Percentiles rank a stretch among this genome's conserved stretches.
Conservation (phyloP, 768 basidiomycete species). For the Candolleomyces eurysporus region DNA sequence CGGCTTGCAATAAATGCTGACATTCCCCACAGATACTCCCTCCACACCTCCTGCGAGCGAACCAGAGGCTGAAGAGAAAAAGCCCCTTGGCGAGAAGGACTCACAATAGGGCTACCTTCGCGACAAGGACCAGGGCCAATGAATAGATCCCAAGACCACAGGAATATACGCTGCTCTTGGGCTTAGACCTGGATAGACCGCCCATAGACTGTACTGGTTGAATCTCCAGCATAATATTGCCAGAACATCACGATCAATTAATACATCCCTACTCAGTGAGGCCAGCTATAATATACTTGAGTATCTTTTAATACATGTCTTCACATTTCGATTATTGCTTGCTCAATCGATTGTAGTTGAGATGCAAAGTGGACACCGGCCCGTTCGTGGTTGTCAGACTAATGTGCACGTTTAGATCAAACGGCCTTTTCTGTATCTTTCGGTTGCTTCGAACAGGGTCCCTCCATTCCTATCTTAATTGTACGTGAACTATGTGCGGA, state of each 20-base stretch:
- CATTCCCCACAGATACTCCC: not conserved
- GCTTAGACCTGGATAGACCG: not conserved
- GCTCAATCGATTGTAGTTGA: too few relatives aligned
- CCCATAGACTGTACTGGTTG: not conserved
- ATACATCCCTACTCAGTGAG: not conserved
- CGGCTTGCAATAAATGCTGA: not conserved
- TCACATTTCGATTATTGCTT: not conserved
- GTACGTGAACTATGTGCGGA: too few relatives aligned
- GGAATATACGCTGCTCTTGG: too few relatives aligned
- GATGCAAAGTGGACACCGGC: too few relatives aligned
- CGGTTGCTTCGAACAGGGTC: too few relatives aligned
- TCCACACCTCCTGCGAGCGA: not conserved
- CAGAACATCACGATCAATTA: not conserved
- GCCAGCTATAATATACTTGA: not conserved
- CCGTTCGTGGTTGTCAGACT: too few relatives aligned
- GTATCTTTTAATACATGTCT: not conserved
- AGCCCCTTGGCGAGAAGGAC: not conserved
- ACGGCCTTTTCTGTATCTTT: too few relatives aligned
- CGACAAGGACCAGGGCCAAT: not conserved
- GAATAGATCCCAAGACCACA: too few relatives aligned
- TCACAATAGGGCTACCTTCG: not conserved
- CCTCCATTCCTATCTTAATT: too few relatives aligned
- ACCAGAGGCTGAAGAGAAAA: not conserved
- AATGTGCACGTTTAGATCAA: too few relatives aligned
- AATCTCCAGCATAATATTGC: not conserved